Conservation (phyloP, 495 filamentous ascomycete species). For the Rhypophila decipiens region DNA sequence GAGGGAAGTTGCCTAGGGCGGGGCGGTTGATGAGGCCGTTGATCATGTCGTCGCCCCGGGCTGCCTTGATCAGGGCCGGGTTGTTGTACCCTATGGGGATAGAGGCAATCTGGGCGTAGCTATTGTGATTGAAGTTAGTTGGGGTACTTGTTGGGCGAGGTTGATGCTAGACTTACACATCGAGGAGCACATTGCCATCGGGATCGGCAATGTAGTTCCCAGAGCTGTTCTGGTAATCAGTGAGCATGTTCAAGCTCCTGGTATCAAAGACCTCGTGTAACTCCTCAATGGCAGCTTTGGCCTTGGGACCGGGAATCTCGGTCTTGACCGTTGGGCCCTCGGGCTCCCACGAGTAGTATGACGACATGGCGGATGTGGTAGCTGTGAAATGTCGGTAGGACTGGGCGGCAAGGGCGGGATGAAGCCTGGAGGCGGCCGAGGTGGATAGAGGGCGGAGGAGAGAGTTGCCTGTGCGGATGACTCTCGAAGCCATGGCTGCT, state of each 20-base stretch:
- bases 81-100: constrained; percentile 98
- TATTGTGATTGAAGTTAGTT: constrained; percentile 20
- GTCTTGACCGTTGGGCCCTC: constrained; percentile 64
- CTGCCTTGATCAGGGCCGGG: constrained; percentile 64
- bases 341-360: constrained; percentile 67
- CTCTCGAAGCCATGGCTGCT: not conserved
- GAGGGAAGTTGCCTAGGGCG: constrained; percentile 93
- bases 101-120: constrained; percentile 92
- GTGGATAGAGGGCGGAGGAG: constrained; percentile 15
- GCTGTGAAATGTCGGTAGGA: constrained; percentile 20
- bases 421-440: not conserved
- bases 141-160: not conserved
- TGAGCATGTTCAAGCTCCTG: constrained; percentile 85
- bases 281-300: constrained; percentile 53
- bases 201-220: constrained; percentile 81
- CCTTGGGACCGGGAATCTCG: constrained; percentile 76
- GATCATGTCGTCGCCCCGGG: constrained; percentile 71
- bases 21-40: constrained; percentile 86
- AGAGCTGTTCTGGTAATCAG: constrained; percentile 68
- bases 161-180: constrained; percentile 54
- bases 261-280: constrained; percentile 89
- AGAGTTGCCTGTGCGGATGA: not conserved
- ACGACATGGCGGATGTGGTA: constrained; percentile 31
- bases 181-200: constrained; percentile 75
- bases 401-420: not conserved